A percentile compares a stretch with the other conserved stretches of the same genome.
These are phyloP conservation scores for Apiotrichum laibachii DNA, from an alignment of 1,284 basidiomycete species.

Conservation along the genomic window DNA sequence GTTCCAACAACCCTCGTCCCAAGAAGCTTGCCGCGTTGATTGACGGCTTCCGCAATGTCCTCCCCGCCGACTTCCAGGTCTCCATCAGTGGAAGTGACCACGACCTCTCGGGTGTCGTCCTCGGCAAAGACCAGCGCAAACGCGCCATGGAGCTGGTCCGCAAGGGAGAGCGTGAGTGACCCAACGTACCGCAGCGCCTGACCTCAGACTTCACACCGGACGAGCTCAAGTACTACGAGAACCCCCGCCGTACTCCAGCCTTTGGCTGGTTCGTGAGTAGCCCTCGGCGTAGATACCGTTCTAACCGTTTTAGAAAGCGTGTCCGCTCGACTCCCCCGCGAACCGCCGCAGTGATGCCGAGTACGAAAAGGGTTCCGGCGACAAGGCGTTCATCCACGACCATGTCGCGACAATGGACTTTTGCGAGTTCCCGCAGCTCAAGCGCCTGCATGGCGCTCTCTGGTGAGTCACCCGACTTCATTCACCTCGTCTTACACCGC, in stretches of 20 bases:
- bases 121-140: conserved; percentile 50
- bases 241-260: conserved; percentile 43
- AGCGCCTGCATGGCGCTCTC: conserved; percentile 49
- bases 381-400: conserved; percentile 52
- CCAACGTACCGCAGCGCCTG: neutral
- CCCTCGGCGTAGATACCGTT: neutral
- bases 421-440: conserved; percentile 54
- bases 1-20: conserved; percentile 32
- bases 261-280: conserved; percentile 50
- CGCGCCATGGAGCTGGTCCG: conserved; percentile 48
- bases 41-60: conserved; percentile 36
- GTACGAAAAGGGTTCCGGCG: conserved; percentile 23
- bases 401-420: conserved; percentile 55
- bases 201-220: conserved; percentile 46
- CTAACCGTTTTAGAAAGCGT: conserved; percentile 40
- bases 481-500: neutral
- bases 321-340: conserved; percentile 46
- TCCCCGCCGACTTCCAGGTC: conserved; percentile 42
- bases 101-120: conserved; percentile 47
- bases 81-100: conserved; percentile 48
- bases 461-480: conserved; percentile 26
- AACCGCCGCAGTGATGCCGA: conserved; percentile 42
- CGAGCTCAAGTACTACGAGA: conserved; percentile 48
- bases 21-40: conserved; percentile 37
- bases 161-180: conserved; percentile 46